Evolutionary conservation across 2,329 filamentous ascomycete genomes (phyloP).

Genomic region (Cercospora zeae-maydis): DNA sequence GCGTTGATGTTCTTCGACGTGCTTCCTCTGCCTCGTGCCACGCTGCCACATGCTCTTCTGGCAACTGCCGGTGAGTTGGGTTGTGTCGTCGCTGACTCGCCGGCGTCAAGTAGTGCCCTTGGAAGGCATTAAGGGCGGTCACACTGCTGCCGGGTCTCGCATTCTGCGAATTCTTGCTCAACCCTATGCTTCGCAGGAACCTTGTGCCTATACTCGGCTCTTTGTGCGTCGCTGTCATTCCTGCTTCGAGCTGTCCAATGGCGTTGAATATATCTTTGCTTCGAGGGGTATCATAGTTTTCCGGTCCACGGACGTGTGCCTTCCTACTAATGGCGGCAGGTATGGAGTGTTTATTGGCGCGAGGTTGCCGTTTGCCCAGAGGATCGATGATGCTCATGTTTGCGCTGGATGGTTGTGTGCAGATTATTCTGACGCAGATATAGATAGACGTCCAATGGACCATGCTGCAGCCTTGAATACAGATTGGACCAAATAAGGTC

Average conservation of each 20-base stretch:
- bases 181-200: neutral
- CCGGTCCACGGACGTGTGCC: conserved; percentile 2
- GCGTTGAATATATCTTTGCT: conserved; percentile 8
- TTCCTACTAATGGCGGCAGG: neutral
- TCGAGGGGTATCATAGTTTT: conserved; percentile 9
- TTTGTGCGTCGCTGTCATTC: neutral
- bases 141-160: neutral
- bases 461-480: neutral
- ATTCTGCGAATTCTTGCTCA: neutral
- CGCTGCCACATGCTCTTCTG: conserved; percentile 3
- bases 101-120: neutral
- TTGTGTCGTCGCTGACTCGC: neutral
- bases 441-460: neutral
- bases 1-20: neutral
- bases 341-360: neutral
- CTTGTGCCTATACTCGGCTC: neutral
- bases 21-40: neutral
- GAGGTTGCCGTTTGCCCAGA: neutral
- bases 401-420: neutral
- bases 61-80: conserved; percentile 1
- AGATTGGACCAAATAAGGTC: neutral
- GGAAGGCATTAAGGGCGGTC: neutral
- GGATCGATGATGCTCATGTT: conserved; percentile 9
- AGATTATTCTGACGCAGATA: neutral
- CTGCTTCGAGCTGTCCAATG: neutral